Base-by-base conservation (phyloP, 2,329 filamentous ascomycete species). In the Aspergillus spinulosporus region DNA sequence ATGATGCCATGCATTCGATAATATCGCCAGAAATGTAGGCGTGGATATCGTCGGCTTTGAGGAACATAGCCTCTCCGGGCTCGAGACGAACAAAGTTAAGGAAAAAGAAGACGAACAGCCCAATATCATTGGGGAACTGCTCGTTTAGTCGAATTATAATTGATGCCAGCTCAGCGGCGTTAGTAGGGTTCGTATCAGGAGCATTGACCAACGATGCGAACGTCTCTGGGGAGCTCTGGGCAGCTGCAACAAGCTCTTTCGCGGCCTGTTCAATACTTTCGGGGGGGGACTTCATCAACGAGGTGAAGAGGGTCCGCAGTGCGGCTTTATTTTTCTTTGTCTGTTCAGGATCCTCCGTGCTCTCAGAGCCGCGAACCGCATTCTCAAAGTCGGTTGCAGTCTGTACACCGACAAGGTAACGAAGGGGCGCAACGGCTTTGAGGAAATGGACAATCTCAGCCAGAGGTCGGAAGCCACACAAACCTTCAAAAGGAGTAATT, bases 1-100 rank as follows among this genome's bases (percentile, higher is more conserved):
- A 96, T 6, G 91, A 88, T 0, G 94, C 94, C 94, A 99, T 99
- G 80, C 94, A 99, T 76, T 99, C 94, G 72, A 99, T 92, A 65
- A 99, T 96, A 69, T 99, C 93, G 34, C 77, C 77, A 4, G 75
- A 78, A 43, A 79, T 76, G 56, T 99, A 99, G 48, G 94, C 94
- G 73, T 99, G 94, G 66, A 97, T 97, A 69, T 97, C 94, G 69
- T 99, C 93, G 5, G 94, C 94, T 67, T 91, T 90, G 36, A 99
- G 82, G 77, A 97, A 99, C 80, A 99, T 89, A 6, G 93, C 94
- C 76, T 99, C 93, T 51, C 94, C 94, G 1, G 92, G 85, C 49
- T 88, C 79, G 11, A 99, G 84, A 64, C 87, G 89, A 69, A 99
- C 90, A 68, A 90, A 96, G 80, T 99, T 99, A 69, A 97, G 85